These are phyloP conservation scores for Dictyostelium intermedium DNA, from an alignment of 78 protist genomes.

Conservation along the genomic window DNA sequence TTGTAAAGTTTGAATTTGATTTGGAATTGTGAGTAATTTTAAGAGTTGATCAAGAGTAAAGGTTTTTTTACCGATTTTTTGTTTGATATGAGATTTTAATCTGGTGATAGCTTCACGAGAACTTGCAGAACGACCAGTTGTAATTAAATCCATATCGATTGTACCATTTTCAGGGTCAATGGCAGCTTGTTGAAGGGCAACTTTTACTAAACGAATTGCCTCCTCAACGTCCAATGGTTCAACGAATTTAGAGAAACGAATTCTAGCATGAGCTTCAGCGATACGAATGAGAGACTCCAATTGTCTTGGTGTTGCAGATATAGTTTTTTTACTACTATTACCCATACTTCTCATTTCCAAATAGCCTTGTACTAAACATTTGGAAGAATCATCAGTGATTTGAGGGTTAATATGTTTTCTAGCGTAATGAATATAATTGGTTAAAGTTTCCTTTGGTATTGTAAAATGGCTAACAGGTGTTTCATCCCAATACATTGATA, in stretches of 20 bases:
- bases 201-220: slow-evolving; percentile 92
- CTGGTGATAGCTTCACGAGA: neutral
- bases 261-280: slow-evolving; percentile 85
- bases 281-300: slow-evolving; percentile 98
- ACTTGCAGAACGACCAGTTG: slow-evolving; percentile 74
- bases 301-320: slow-evolving; percentile 99
- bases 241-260: slow-evolving; percentile 84
- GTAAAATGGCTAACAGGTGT: neutral
- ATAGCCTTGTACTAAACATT: slow-evolving; percentile 85
- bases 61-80: neutral
- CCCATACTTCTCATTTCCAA: slow-evolving; percentile 84
- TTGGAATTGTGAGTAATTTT: neutral
- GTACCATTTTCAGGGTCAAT: slow-evolving; percentile 96
- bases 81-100: neutral
- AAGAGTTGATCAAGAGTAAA: neutral
- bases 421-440: slow-evolving; percentile 94
- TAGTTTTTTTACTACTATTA: slow-evolving; percentile 72
- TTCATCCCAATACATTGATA: slow-evolving; percentile 83
- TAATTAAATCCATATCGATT: slow-evolving; percentile 95
- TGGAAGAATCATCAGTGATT: slow-evolving; percentile 91
- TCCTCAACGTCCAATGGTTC: slow-evolving; percentile 90
- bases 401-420: slow-evolving; percentile 82
- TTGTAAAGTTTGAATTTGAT: neutral
- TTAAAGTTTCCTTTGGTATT: slow-evolving; percentile 32
- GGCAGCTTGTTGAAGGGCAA: slow-evolving; percentile 92